Percentiles rank a stretch among this genome's conserved stretches.
Conservation (phyloP, 2,329 filamentous ascomycete species). For the Parastagonospora avenae region DNA sequence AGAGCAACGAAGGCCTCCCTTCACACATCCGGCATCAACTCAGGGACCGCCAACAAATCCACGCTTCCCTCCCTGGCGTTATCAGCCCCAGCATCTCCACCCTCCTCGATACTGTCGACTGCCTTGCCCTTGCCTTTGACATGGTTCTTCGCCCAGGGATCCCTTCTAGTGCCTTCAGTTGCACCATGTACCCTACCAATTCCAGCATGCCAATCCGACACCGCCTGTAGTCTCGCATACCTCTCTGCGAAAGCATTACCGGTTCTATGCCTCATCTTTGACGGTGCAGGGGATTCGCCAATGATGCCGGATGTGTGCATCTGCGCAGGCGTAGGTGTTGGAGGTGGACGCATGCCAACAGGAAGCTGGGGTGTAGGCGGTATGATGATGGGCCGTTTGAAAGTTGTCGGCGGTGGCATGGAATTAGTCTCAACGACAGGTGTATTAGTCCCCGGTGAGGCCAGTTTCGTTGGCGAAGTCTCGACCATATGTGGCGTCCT, state of each 20-base stretch:
- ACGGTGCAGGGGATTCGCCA: background rate
- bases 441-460: background rate
- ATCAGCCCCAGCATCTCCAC: too few species aligned
- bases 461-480: background rate
- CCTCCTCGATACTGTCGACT: too few species aligned
- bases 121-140: too few species aligned
- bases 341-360: background rate
- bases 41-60: too few species aligned
- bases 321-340: background rate
- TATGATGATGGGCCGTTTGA: constrained; percentile 1
- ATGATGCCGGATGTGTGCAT: constrained; percentile 1
- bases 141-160: too few species aligned
- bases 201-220: background rate
- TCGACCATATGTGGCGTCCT: background rate
- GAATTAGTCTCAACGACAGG: background rate
- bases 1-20: too few species aligned
- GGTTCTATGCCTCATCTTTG: background rate
- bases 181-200: too few species aligned
- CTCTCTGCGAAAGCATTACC: background rate
- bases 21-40: too few species aligned
- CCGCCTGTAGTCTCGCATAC: background rate
- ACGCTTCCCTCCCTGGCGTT: too few species aligned
- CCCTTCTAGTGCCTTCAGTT: too few species aligned
- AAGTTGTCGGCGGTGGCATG: background rate
- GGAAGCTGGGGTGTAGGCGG: constrained; percentile 3